phyloP scores from a whole-genome alignment of 352 stramenopile species.

The Thalassiosira hispida region DNA sequence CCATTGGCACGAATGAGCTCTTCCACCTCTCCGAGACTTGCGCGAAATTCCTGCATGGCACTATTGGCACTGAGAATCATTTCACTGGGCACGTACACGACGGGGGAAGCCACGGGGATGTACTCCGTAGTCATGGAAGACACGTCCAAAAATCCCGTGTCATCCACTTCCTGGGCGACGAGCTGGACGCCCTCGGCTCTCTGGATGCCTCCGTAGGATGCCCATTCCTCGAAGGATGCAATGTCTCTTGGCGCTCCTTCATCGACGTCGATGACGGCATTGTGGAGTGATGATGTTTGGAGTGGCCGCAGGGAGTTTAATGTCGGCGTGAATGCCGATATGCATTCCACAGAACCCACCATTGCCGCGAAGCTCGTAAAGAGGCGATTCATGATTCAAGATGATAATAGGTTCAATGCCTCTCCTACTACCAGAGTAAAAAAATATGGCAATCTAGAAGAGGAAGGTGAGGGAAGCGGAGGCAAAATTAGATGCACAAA shows the following conservation, averaged over 20 bases:
- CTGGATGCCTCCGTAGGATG: constrained; percentile 28
- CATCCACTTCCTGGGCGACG: constrained; percentile 26
- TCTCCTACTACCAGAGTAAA: no score
- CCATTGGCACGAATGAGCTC: constrained; percentile 36
- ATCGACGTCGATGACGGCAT: constrained; percentile 15
- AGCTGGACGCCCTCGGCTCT: constrained; percentile 34
- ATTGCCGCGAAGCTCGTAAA: no score
- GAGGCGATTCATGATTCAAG: no score
- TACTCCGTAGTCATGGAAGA: constrained; percentile 40
- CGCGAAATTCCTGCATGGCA: constrained; percentile 44
- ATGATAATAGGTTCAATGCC: no score
- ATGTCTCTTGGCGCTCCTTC: constrained; percentile 32
- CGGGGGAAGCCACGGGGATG: constrained; percentile 35
- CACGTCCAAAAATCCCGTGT: constrained; percentile 47
- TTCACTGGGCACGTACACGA: constrained; percentile 52
- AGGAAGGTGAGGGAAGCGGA: no score
- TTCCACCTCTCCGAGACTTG: constrained; percentile 30
- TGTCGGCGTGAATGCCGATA: constrained; percentile 11
- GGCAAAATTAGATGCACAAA: no score
- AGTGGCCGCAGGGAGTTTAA: not conserved
- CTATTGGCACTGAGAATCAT: constrained; percentile 48
- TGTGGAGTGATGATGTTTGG: not conserved
- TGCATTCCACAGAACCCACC: not conserved
- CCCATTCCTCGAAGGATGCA: constrained; percentile 38
- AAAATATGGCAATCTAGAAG: no score